Percentiles rank a stretch among this genome's conserved stretches.
These are phyloP conservation scores for Fusarium nelsonii DNA, from an alignment of 2,329 filamentous ascomycete species.

Conservation along the genomic window DNA sequence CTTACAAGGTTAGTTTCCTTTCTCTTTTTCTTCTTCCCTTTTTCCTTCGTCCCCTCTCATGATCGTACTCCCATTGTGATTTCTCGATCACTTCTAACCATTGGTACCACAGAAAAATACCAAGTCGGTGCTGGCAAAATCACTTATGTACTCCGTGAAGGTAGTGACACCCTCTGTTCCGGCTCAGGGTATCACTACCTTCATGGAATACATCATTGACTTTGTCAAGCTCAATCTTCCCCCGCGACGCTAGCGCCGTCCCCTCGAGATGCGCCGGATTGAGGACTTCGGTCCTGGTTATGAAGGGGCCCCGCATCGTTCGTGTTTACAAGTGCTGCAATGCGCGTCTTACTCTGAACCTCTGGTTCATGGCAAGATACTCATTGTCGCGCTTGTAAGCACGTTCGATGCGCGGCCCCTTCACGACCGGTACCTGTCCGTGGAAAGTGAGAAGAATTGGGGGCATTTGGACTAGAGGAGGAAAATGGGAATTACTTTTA, in stretches of 20 bases:
- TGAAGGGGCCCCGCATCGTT: neutral
- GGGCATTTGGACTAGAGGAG: neutral
- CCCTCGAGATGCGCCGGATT: no score
- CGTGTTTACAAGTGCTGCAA: slow-evolving; percentile 18
- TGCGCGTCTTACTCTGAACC: slow-evolving; percentile 14
- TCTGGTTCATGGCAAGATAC: slow-evolving; percentile 22
- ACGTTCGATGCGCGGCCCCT: neutral
- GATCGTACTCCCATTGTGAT: neutral
- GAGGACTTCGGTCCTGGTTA: slow-evolving; percentile 1
- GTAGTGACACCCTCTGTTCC: no score
- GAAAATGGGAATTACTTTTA: neutral
- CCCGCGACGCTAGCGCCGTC: no score
- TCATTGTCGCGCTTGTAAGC: slow-evolving; percentile 25
- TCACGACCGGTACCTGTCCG: neutral
- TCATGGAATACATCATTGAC: neutral
- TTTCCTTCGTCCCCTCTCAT: neutral
- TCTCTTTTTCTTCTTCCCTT: neutral
- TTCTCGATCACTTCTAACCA: neutral
- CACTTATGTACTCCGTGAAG: no score
- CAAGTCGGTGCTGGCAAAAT: neutral
- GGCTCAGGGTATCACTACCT: no score
- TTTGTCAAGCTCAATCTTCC: neutral
- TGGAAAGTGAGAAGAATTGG: neutral
- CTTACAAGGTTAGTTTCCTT: neutral
- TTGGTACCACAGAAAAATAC: no score